These are phyloP conservation scores for Hibiscus tridactylites DNA, from an alignment of 345 rosid species.

Conservation along the genomic window DNA sequence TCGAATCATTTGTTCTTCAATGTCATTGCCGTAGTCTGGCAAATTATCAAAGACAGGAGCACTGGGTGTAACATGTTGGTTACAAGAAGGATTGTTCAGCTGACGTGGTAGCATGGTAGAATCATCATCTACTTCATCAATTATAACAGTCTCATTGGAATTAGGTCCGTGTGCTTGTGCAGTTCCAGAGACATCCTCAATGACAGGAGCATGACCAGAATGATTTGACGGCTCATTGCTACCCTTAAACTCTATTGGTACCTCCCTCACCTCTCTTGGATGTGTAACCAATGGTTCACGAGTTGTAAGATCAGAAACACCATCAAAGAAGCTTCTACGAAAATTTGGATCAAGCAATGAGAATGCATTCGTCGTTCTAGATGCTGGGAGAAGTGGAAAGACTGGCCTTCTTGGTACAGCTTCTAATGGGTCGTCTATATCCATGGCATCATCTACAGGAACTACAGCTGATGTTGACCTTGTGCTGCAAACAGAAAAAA, in stretches of 20 bases:
- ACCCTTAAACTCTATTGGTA: slow-evolving; percentile 81
- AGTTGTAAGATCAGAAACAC: slow-evolving; percentile 32
- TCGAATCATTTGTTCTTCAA: slow-evolving; percentile 94
- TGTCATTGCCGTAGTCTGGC: slow-evolving; percentile 60
- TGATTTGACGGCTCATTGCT: slow-evolving; percentile 36
- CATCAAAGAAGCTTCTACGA: slow-evolving; percentile 32
- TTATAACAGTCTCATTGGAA: slow-evolving; percentile 43
- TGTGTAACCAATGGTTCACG: slow-evolving; percentile 58
- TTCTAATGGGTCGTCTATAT: slow-evolving; percentile 69
- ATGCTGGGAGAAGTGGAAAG: slow-evolving; percentile 26
- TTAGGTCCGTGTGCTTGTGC: slow-evolving; percentile 35
- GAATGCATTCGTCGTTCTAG: slow-evolving; percentile 32
- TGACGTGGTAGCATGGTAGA: slow-evolving; percentile 20
- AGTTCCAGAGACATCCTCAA: slow-evolving; percentile 75
- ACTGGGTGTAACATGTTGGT: slow-evolving; percentile 24
- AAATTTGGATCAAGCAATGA: slow-evolving; percentile 43
- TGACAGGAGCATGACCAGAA: slow-evolving; percentile 49
- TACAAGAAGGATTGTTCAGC: slow-evolving; percentile 18
- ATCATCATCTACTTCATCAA: slow-evolving; percentile 57
- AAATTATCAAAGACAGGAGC: slow-evolving; percentile 39
- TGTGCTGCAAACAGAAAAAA: slow-evolving; percentile 20
- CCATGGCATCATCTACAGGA: slow-evolving; percentile 63
- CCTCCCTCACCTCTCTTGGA: slow-evolving; percentile 81
- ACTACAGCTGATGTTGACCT: slow-evolving; percentile 28
- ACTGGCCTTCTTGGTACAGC: slow-evolving; percentile 27